These are phyloP conservation scores for Fusarium transvaalense DNA, from an alignment of 2,329 filamentous ascomycete species.

Conservation along the genomic window DNA sequence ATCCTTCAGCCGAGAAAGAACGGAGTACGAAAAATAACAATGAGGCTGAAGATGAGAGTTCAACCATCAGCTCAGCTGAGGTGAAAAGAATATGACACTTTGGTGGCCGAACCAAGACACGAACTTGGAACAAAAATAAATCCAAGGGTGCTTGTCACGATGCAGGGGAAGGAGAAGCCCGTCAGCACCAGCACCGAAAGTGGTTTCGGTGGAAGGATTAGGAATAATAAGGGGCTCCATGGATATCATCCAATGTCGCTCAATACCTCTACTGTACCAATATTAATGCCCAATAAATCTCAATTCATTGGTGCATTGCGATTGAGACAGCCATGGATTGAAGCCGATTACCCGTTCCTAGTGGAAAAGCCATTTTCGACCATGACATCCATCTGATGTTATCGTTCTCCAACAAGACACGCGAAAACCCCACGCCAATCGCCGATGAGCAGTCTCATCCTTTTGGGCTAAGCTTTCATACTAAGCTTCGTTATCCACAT, in stretches of 20 bases:
- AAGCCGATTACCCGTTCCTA: slow-evolving; percentile 38
- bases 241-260: no score
- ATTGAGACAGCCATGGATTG: neutral
- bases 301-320: slow-evolving; percentile 4
- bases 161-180: slow-evolving; percentile 33
- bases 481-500: slow-evolving; percentile 41
- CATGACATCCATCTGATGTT: slow-evolving; percentile 10
- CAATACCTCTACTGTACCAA: neutral
- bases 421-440: slow-evolving; percentile 31
- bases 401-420: slow-evolving; percentile 1
- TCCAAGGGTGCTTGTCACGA: slow-evolving; percentile 26
- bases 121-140: slow-evolving; percentile 14
- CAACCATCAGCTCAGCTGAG: slow-evolving; percentile 12
- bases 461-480: slow-evolving; percentile 33
- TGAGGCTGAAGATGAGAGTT: neutral
- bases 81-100: slow-evolving; percentile 1
- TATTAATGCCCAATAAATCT: slow-evolving; percentile 14
- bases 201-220: slow-evolving; percentile 25
- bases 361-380: slow-evolving; percentile 7
- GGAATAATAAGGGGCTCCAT: slow-evolving; percentile 20
- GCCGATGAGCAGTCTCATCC: slow-evolving; percentile 34
- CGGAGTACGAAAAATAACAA: neutral
- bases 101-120: slow-evolving; percentile 9
- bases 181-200: slow-evolving; percentile 31
- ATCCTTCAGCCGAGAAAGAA: neutral